phyloP scores from a whole-genome alignment of 371 early-diverging fungal genomes.

The Zychaea mexicana region DNA sequence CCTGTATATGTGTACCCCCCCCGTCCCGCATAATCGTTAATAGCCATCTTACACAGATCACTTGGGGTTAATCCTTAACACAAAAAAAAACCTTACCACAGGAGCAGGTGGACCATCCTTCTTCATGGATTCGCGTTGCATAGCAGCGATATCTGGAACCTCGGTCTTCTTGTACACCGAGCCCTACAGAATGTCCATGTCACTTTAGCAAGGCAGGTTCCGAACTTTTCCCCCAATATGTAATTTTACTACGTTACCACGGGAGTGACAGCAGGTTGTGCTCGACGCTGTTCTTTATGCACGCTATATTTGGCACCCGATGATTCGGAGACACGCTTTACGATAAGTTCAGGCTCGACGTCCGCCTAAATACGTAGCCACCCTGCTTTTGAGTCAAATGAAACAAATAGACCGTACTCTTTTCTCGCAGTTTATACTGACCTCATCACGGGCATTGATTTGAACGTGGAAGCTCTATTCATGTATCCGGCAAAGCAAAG shows the following conservation, averaged over 20 bases:
- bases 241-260: constrained; percentile 41
- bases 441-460: constrained; percentile 87
- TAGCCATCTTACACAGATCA: background rate
- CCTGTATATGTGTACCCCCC: constrained; percentile 10
- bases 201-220: background rate
- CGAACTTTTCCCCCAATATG: background rate
- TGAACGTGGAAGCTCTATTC: constrained; percentile 87
- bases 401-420: background rate
- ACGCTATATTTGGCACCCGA: constrained; percentile 91
- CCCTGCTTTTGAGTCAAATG: background rate
- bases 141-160: constrained; percentile 64
- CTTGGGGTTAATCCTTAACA: background rate
- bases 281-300: constrained; percentile 61
- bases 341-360: constrained; percentile 80
- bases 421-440: constrained; percentile 10
- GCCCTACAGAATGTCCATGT: constrained; percentile 24
- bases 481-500: too few species aligned
- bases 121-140: constrained; percentile 62
- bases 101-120: constrained; percentile 55
- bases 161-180: constrained; percentile 69
- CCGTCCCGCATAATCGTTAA: background rate
- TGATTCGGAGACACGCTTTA: constrained; percentile 83
- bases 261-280: constrained; percentile 45
- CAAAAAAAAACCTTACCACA: constrained; percentile 24
- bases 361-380: constrained; percentile 56